phyloP scores from a whole-genome alignment of 176 grass and related monocot species.

The Melocanna baccifera region DNA sequence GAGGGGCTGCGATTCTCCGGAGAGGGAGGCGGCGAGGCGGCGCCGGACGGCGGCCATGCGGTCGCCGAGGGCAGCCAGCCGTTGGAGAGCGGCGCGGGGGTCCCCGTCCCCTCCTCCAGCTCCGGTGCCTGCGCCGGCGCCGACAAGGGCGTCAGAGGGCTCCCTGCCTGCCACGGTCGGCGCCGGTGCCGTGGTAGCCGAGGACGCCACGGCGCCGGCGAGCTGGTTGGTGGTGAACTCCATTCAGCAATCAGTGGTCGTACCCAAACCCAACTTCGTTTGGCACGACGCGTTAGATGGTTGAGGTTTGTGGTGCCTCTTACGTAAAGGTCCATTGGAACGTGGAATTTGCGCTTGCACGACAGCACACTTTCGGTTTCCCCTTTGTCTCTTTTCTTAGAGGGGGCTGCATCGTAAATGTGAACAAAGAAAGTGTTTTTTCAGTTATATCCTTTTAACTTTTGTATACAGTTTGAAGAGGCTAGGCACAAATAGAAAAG shows the following conservation, averaged over 20 bases:
- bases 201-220: neutral
- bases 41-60: slow-evolving; percentile 46
- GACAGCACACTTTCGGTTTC: neutral
- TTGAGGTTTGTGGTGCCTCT: neutral
- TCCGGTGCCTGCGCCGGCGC: neutral
- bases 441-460: neutral
- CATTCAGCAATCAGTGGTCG: slow-evolving; percentile 16
- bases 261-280: slow-evolving; percentile 9
- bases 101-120: slow-evolving; percentile 33
- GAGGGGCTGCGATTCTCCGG: slow-evolving; percentile 32
- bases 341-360: neutral
- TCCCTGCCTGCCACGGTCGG: neutral
- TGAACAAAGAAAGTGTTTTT: neutral
- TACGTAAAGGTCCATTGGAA: neutral
- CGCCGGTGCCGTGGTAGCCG: neutral
- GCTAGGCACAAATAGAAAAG: too few species aligned
- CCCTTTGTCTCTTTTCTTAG: neutral
- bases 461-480: neutral
- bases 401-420: neutral
- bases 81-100: slow-evolving; percentile 18
- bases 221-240: slow-evolving; percentile 8
- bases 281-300: slow-evolving; percentile 13
- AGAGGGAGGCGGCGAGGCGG: slow-evolving; percentile 40
- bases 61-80: slow-evolving; percentile 42
- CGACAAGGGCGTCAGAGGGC: neutral